Conservation (phyloP, 2,329 filamentous ascomycete genomes). For the Myriangium duriaei region DNA sequence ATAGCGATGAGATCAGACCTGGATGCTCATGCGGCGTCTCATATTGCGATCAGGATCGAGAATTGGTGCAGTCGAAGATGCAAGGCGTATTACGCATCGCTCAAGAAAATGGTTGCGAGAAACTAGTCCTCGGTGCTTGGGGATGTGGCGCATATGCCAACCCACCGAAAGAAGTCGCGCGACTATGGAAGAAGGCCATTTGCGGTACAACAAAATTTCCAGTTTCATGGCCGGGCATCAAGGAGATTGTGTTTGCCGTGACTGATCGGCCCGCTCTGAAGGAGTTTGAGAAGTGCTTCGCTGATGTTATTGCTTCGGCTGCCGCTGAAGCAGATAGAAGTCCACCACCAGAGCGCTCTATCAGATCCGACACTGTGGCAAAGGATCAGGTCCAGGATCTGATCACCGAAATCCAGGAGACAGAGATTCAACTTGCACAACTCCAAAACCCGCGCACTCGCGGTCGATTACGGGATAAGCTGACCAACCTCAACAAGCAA, state of each 20-base stretch:
- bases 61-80: slow-evolving; percentile 44
- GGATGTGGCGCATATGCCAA: slow-evolving; percentile 54
- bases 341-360: slow-evolving; percentile 11
- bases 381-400: slow-evolving; percentile 15
- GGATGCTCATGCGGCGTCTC: slow-evolving; percentile 27
- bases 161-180: slow-evolving; percentile 45
- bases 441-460: slow-evolving; percentile 19
- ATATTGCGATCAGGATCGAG: slow-evolving; percentile 36
- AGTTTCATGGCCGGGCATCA: slow-evolving; percentile 33
- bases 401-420: slow-evolving; percentile 20
- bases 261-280: slow-evolving; percentile 39
- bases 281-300: slow-evolving; percentile 40
- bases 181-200: slow-evolving; percentile 39
- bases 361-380: not conserved
- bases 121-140: slow-evolving; percentile 50
- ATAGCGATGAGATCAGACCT: slow-evolving; percentile 12
- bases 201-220: slow-evolving; percentile 17
- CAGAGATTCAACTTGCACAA: slow-evolving; percentile 24
- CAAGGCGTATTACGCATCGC: slow-evolving; percentile 43
- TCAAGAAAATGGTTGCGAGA: slow-evolving; percentile 32
- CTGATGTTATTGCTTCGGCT: slow-evolving; percentile 14
- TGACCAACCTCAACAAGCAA: slow-evolving; percentile 21
- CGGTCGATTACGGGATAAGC: slow-evolving; percentile 20
- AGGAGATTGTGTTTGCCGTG: slow-evolving; percentile 48
- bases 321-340: slow-evolving; percentile 13